Evolutionary conservation across 192 early-diverging fungal species (phyloP).

Genomic region (Umbelopsis ramanniana): DNA sequence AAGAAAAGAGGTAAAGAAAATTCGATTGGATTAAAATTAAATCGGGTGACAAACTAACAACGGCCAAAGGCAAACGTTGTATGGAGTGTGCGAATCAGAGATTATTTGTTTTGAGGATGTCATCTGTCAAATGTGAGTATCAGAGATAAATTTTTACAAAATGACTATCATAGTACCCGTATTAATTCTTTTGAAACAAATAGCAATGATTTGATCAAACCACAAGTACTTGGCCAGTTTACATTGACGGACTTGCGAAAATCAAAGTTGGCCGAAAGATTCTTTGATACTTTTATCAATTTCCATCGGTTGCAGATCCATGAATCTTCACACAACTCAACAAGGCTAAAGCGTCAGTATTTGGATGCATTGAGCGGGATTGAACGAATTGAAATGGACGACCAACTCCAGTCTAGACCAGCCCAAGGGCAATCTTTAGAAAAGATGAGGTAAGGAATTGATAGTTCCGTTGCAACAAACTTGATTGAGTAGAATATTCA

Average conservation of each 20-base stretch:
- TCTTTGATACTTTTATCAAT: slow-evolving; percentile 45
- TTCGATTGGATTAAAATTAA: background rate
- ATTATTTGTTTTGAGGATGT: slow-evolving; percentile 41
- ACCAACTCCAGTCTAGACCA: background rate
- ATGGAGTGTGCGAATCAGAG: slow-evolving; percentile 19
- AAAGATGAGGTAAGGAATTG: background rate
- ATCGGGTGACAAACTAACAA: background rate
- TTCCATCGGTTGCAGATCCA: slow-evolving; percentile 40
- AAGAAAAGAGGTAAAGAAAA: slow-evolving; percentile 41
- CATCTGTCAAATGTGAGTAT: slow-evolving; percentile 38
- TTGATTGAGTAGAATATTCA: background rate
- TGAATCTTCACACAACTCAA: slow-evolving; percentile 38
- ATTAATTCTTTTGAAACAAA: background rate
- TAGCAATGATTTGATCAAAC: slow-evolving; percentile 43
- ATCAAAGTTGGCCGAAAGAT: slow-evolving; percentile 37
- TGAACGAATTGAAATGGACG: slow-evolving; percentile 13
- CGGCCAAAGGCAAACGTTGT: slow-evolving; percentile 5
- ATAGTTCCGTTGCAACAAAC: background rate
- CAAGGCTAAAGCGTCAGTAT: slow-evolving; percentile 25
- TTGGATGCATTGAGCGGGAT: background rate
- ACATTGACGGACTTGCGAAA: slow-evolving; percentile 34
- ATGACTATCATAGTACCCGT: too few species aligned
- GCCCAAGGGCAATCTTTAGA: background rate
- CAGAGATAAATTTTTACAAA: background rate
- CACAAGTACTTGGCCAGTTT: slow-evolving; percentile 34